phyloP scores from a whole-genome alignment of 148 eudicot genomes.

The Rhododendron vialii region DNA sequence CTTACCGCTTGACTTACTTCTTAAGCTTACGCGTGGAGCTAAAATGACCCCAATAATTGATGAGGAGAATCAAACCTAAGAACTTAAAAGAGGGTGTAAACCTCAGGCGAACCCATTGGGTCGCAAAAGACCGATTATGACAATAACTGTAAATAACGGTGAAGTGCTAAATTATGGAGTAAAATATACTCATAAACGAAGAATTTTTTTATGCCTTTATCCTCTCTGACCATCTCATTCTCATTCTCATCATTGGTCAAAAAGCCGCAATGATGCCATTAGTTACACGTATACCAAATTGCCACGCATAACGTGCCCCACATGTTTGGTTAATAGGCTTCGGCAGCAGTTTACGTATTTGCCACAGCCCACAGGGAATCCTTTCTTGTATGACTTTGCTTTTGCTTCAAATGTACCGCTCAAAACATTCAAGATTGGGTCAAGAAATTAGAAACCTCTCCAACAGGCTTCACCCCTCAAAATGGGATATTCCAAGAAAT shows the following conservation, averaged over 20 bases:
- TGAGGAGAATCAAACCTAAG: no score
- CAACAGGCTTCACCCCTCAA: neutral
- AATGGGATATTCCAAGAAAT: neutral
- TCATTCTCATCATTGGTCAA: neutral
- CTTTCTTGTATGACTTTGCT: conserved; percentile 11
- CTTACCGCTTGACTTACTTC: no score
- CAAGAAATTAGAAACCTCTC: conserved; percentile 8
- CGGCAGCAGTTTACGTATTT: neutral
- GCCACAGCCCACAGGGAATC: neutral
- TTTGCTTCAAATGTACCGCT: conserved; percentile 11
- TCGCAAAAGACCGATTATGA: neutral
- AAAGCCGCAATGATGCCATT: neutral
- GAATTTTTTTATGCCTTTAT: neutral
- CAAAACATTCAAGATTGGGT: neutral
- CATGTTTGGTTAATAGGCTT: conserved; percentile 4
- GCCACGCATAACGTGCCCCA: conserved; percentile 19
- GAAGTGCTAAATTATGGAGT: neutral
- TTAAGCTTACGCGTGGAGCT: no score
- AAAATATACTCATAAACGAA: neutral
- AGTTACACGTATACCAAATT: conserved; percentile 6
- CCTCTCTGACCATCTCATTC: neutral
- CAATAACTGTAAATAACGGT: neutral
- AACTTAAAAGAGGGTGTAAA: no score
- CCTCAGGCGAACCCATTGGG: no score
- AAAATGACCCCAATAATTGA: no score